phyloP scores from a whole-genome alignment of 2,329 filamentous ascomycete genomes.

The Blastomyces parvus region DNA sequence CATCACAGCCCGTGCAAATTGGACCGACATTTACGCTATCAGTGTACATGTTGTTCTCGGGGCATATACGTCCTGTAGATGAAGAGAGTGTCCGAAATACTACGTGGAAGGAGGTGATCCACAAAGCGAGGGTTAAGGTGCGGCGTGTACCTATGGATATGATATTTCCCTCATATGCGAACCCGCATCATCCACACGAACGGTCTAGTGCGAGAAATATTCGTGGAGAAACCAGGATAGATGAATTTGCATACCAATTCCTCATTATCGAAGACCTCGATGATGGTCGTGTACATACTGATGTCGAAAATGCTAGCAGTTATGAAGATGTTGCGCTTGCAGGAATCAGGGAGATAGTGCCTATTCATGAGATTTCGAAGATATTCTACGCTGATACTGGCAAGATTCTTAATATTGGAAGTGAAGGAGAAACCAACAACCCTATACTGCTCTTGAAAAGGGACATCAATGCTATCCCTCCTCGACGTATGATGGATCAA shows the following conservation, averaged over 20 bases:
- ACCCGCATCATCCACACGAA: slow-evolving; percentile 11
- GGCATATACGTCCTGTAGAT: slow-evolving; percentile 55
- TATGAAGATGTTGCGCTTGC: slow-evolving; percentile 54
- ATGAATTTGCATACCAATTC: slow-evolving; percentile 71
- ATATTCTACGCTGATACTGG: slow-evolving; percentile 91
- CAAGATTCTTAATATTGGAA: slow-evolving; percentile 74
- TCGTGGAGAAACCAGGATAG: slow-evolving; percentile 36
- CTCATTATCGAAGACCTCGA: slow-evolving; percentile 75
- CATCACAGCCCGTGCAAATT: slow-evolving; percentile 61
- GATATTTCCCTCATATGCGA: slow-evolving; percentile 37
- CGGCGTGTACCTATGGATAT: slow-evolving; percentile 56
- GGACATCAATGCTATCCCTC: slow-evolving; percentile 55
- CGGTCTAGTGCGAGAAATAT: slow-evolving; percentile 22
- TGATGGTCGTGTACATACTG: slow-evolving; percentile 57
- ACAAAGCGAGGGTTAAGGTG: slow-evolving; percentile 80
- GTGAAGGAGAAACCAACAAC: slow-evolving; percentile 57
- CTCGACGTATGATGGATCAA: slow-evolving; percentile 49
- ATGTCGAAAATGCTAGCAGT: slow-evolving; percentile 44
- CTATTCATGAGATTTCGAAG: slow-evolving; percentile 69
- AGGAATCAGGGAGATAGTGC: slow-evolving; percentile 57
- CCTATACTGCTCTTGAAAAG: slow-evolving; percentile 67
- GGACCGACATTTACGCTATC: slow-evolving; percentile 80
- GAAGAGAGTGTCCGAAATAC: slow-evolving; percentile 53
- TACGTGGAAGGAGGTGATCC: slow-evolving; percentile 92
- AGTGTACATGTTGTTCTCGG: slow-evolving; percentile 88